phyloP scores from a whole-genome alignment of 2,329 filamentous ascomycete genomes.

The Blumeriella jaapii region DNA sequence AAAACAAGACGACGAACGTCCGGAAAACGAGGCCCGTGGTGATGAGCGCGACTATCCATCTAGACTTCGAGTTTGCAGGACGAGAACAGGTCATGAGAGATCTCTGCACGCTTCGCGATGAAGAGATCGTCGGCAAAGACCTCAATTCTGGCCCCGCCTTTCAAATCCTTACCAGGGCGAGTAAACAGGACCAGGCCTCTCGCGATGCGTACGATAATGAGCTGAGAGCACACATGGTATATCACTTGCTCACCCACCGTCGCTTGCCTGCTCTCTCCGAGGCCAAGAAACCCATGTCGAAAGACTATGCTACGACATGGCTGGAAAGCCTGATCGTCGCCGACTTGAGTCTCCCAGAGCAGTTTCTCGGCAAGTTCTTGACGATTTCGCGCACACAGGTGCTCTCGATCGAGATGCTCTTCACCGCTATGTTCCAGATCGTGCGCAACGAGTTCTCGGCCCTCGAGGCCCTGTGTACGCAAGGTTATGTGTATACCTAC shows the following conservation, averaged over 20 bases:
- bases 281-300: constrained; percentile 3
- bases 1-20: background rate
- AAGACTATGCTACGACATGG: constrained; percentile 7
- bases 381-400: constrained; percentile 5
- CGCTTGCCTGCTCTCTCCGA: constrained; percentile 10
- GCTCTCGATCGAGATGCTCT: constrained; percentile 20
- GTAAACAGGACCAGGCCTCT: constrained; percentile 13
- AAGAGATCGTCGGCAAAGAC: constrained; percentile 10
- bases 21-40: constrained; percentile 15
- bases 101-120: constrained; percentile 10
- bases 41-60: constrained; percentile 19
- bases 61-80: constrained; percentile 19
- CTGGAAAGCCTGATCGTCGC: constrained; percentile 9
- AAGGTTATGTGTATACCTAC: constrained; percentile 23
- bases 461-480: constrained; percentile 18
- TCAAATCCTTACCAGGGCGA: constrained; percentile 7
- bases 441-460: constrained; percentile 20
- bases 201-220: constrained; percentile 15
- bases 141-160: constrained; percentile 6
- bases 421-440: constrained; percentile 19
- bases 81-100: constrained; percentile 18
- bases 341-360: background rate
- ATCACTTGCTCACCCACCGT: constrained; percentile 9
- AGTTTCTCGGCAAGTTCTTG: constrained; percentile 10
- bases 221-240: constrained; percentile 18